phyloP scores from a whole-genome alignment of 129 eudicot species.

The Oenanthe sinensis region DNA sequence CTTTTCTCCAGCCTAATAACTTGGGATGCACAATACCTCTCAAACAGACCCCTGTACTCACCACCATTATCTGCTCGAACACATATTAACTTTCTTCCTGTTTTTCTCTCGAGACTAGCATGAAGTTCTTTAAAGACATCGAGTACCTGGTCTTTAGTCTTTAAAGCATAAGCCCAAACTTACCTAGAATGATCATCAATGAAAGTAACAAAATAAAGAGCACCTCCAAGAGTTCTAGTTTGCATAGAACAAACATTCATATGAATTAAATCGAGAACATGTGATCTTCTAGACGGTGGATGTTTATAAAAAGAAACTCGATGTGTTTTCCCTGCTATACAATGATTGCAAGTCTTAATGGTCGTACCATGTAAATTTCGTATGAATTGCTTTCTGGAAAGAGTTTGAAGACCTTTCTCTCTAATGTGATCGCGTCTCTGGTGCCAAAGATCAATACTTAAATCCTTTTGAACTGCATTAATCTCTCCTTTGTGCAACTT shows the following conservation, averaged over 20 bases:
- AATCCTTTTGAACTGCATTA: too few species aligned
- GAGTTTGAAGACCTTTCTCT: not conserved
- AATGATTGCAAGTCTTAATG: not conserved
- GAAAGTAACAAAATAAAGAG: slow-evolving; percentile 16
- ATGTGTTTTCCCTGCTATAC: not conserved
- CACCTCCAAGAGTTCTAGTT: not conserved
- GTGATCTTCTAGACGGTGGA: not conserved
- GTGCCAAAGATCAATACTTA: not conserved
- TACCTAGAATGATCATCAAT: slow-evolving; percentile 25
- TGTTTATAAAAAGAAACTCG: not conserved
- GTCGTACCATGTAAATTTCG: not conserved
- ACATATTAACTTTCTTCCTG: slow-evolving; percentile 6
- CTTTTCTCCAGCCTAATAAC: slow-evolving; percentile 11
- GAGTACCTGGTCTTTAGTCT: slow-evolving; percentile 17
- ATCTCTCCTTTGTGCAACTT: not conserved
- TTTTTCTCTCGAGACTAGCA: slow-evolving; percentile 16
- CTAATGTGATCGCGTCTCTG: not conserved
- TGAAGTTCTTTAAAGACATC: slow-evolving; percentile 16
- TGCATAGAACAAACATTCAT: not conserved
- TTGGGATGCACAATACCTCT: not conserved
- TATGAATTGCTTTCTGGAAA: not conserved
- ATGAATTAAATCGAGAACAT: slow-evolving; percentile 3
- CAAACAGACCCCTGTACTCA: slow-evolving; percentile 11
- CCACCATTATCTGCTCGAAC: slow-evolving; percentile 16
- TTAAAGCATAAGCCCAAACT: slow-evolving; percentile 15